A percentile compares a stretch with the other conserved stretches of the same genome.
These are phyloP conservation scores for Acorus gramineus DNA, from an alignment of 106 monocot species.

Conservation along the genomic window DNA sequence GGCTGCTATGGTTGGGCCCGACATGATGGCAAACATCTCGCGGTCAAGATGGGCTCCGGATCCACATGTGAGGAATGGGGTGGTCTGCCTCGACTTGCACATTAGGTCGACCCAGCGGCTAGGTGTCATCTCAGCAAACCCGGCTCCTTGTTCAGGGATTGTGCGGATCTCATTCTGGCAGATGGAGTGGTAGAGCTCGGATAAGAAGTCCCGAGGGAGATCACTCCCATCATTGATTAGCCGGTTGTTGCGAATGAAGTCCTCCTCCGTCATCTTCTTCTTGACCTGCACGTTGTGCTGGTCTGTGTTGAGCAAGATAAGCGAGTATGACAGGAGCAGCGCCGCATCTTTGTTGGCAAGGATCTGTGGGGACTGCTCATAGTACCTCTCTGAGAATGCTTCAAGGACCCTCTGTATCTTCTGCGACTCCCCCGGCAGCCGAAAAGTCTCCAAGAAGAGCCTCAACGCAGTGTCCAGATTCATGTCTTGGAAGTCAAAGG, in stretches of 20 bases:
- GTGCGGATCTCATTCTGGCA: constrained; percentile 22
- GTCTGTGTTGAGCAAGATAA: constrained; percentile 26
- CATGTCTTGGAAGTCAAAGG: constrained; percentile 24
- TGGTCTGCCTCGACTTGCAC: constrained; percentile 11
- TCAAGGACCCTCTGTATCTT: constrained; percentile 27
- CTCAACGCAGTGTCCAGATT: constrained; percentile 22
- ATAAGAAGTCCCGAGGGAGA: constrained; percentile 20
- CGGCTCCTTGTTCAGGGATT: constrained; percentile 12
- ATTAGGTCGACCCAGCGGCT: constrained; percentile 25
- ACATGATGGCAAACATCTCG: constrained; percentile 29
- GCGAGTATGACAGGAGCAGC: constrained; percentile 16
- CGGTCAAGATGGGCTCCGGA: constrained; percentile 10
- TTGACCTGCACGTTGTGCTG: constrained; percentile 27
- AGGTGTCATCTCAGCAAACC: constrained; percentile 19
- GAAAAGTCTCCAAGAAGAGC: constrained; percentile 22
- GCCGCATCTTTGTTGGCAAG: constrained; percentile 27
- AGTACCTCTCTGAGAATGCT: constrained; percentile 24
- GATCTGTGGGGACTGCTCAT: constrained; percentile 19
- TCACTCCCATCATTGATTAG: constrained; percentile 22
- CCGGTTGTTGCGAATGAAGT: constrained; percentile 25
- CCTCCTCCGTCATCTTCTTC: constrained; percentile 27
- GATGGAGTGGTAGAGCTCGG: constrained; percentile 21
- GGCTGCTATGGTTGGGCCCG: constrained; percentile 21
- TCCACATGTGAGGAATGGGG: constrained; percentile 11
- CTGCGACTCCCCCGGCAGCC: constrained; percentile 25